These are phyloP conservation scores for Cladosporium sp. DNA, from an alignment of 2,329 filamentous ascomycete genomes.

Conservation along the genomic window DNA sequence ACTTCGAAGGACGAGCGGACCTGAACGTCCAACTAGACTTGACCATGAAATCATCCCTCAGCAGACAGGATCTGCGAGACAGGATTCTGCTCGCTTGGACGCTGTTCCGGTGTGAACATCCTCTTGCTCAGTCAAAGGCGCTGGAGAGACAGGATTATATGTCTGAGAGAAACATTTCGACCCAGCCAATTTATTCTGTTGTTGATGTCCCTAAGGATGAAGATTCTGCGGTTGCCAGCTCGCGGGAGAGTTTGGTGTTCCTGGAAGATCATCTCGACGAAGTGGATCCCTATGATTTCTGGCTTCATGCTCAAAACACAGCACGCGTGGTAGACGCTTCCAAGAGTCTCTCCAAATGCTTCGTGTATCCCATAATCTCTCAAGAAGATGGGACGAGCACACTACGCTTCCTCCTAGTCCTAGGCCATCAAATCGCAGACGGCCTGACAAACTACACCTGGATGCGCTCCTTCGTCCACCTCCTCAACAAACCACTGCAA, in stretches of 20 bases:
- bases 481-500: slow-evolving; percentile 30
- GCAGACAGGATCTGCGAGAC: slow-evolving; percentile 28
- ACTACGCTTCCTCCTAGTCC: slow-evolving; percentile 35
- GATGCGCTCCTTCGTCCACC: slow-evolving; percentile 37
- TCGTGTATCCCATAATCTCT: slow-evolving; percentile 33
- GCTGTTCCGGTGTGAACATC: slow-evolving; percentile 35
- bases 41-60: slow-evolving; percentile 31
- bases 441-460: slow-evolving; percentile 40
- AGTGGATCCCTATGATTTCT: slow-evolving; percentile 35
- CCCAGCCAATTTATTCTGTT: slow-evolving; percentile 29
- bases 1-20: slow-evolving; percentile 43
- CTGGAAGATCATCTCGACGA: slow-evolving; percentile 34
- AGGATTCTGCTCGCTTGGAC: slow-evolving; percentile 38
- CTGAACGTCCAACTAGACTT: slow-evolving; percentile 37
- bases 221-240: slow-evolving; percentile 29
- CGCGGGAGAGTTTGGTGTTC: slow-evolving; percentile 32
- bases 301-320: slow-evolving; percentile 39
- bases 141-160: slow-evolving; percentile 14
- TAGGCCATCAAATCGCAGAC: slow-evolving; percentile 44
- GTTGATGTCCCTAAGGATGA: slow-evolving; percentile 29
- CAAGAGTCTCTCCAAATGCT: slow-evolving; percentile 34
- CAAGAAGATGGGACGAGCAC: slow-evolving; percentile 25
- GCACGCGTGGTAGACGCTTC: slow-evolving; percentile 36
- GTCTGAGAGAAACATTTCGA: slow-evolving; percentile 5
- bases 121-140: slow-evolving; percentile 34